A percentile compares a stretch with the other conserved stretches of the same genome.
Evolutionary conservation across 1,284 basidiomycete genomes (phyloP).

Genomic region (Rhizopogon parksii): DNA sequence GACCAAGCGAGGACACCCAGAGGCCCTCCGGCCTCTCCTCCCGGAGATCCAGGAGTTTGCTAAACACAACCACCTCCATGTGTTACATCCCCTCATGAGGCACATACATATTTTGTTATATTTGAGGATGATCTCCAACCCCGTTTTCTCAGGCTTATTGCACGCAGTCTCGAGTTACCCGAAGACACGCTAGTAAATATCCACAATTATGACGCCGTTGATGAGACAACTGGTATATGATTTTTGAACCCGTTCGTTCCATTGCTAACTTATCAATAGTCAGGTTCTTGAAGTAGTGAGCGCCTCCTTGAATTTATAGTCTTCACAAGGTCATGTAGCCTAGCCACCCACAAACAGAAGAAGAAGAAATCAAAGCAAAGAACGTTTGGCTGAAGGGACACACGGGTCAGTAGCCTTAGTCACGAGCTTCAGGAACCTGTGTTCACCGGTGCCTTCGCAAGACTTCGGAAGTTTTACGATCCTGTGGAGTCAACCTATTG

Average conservation of each 20-base stretch:
- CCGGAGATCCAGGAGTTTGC: constrained; percentile 52
- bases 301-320: not conserved
- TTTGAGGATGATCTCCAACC: not conserved
- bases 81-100: constrained; percentile 48
- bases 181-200: constrained; percentile 47
- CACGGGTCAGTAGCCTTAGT: constrained; percentile 34
- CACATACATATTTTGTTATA: constrained; percentile 11
- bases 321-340: not conserved
- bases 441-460: constrained; percentile 13
- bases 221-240: constrained; percentile 41
- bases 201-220: constrained; percentile 40
- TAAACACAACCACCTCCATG: constrained; percentile 44
- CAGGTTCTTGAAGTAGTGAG: constrained; percentile 43
- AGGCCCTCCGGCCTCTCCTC: constrained; percentile 45
- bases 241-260: too few species aligned
- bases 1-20: constrained; percentile 39
- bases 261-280: constrained; percentile 24
- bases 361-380: constrained; percentile 49
- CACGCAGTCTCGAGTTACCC: constrained; percentile 52
- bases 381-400: constrained; percentile 60
- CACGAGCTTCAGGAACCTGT: not conserved
- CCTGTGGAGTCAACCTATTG: constrained; percentile 55
- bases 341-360: constrained; percentile 39
- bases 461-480: constrained; percentile 56
- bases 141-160: constrained; percentile 35